Base-by-base conservation (phyloP, 2,329 filamentous ascomycete species). In the Cadophora gregata region DNA sequence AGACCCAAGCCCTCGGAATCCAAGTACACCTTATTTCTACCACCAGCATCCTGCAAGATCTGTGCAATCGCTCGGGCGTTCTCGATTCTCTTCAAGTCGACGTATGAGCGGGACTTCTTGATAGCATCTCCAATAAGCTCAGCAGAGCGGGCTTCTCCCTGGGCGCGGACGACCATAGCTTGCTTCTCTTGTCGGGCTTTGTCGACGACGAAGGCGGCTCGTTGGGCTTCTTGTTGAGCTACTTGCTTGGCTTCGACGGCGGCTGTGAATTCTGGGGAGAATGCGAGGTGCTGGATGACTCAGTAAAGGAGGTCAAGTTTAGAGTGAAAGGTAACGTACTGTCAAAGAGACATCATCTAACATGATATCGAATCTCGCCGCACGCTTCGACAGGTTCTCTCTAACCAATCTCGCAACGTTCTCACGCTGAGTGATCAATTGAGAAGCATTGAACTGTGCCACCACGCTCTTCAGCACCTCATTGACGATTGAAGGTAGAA, bases 131-230 rank as follows among this genome's bases (percentile, higher is more conserved):
- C 96, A 77, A 99, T 97, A 71, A 99, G 90, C 83, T 99, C 94
- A 56, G 96, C 96, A 47, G 96, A 98, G 72, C 96, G 92, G 59
- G 96, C 96, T 84, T 99, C 96, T 93, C 96, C 96, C 88, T 98
- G 96, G 4, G 96, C 96, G 82, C 93, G 93, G 78, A 99, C 96
- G 64, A 99, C 93, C 84, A 94, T 97, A 75, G 96, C 96, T 83
- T 99, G 96, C 86, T 99, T 99, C 87, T 99, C 96, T 82, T 99
- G 96, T 73, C 96, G 90, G 63, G 96, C 96, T 84, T 98, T 97
- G 89, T 99, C 96, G 73, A 99, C 96, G 62, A 99, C 86, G 83
- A 99, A 99, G 68, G 96, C 96, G 38, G 96, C 96, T 71, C 96
- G 89, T 82, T 99, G 96, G 38, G 96, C 96, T 80, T 99, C 96